Evolutionary conservation across 148 eudicot species (phyloP), one percentile per base, ranked within the genome.

Genomic region (Amaranthus hypochondriacus): DNA sequence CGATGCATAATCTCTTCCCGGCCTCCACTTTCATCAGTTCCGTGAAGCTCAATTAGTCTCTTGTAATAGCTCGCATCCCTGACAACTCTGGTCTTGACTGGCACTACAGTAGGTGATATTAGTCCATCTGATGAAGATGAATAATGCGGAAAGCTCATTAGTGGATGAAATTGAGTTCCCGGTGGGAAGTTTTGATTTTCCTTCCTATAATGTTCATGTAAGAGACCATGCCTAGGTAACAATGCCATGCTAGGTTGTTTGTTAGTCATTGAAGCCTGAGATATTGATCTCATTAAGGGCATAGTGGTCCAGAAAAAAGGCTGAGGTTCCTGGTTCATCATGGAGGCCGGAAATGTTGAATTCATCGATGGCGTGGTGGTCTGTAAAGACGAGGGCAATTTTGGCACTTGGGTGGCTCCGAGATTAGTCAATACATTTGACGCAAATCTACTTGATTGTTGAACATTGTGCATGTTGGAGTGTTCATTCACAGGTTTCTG

Each of bases 31-130:
- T 64, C 62, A 58, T 82, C 81, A 28, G 49, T 18, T 2, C 90
- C 95, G 81, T 90, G 90, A 63, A 81, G 83, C 79, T 78, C 77
- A 69, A 86, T 74, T 21, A 86, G 78, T 81, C 65, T 77, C 81
- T 78, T 87, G 42, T 81, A 79, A 71, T 84, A 89, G 59, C 69
- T 67, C 1, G 13, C 11, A 62, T 83, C 88, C 73, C 75, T 87
- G 56, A 70, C 53, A 39, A 69, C 76, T 63, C 81, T 81, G 39
- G 80, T 48, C 60, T 68, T 48, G 44, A 55, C 53, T 4, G 73
- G 21, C 4, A 67, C 51, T n/a, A 21, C 62, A 21, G 75, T 47
- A 53, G 76, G 63, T 53, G 42, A 28, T 6, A 68, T 63, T 42
- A 28, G 71, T 58, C 53, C 44, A 43, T 62, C 72, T 6, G 53